Percentiles rank a stretch among this genome's conserved stretches.
These are phyloP conservation scores for Xylaria hypoxylon DNA, from an alignment of 2,329 filamentous ascomycete species.

Conservation along the genomic window DNA sequence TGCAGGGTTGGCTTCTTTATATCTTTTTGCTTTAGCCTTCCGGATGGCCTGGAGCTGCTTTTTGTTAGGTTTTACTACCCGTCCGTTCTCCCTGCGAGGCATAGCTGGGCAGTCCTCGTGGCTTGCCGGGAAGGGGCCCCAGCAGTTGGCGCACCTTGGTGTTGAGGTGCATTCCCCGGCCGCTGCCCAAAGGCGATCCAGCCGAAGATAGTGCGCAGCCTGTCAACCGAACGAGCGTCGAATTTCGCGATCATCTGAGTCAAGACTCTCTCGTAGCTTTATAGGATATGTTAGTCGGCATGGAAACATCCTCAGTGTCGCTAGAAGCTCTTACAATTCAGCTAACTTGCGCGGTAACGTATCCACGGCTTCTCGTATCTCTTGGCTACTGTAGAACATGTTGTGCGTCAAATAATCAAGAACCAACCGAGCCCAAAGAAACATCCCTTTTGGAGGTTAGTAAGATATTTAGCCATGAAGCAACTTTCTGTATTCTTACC, in stretches of 20 bases:
- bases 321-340: conserved; percentile 16
- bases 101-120: too few relatives aligned
- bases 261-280: conserved; percentile 24
- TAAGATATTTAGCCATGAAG: neutral
- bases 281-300: neutral
- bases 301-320: neutral
- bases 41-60: too few relatives aligned
- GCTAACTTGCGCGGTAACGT: conserved; percentile 12
- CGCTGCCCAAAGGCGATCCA: conserved; percentile 28
- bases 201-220: conserved; percentile 21
- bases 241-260: conserved; percentile 23
- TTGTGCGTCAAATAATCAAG: conserved; percentile 25
- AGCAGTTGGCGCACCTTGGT: too few relatives aligned
- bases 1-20: too few relatives aligned
- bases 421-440: conserved; percentile 26
- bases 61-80: too few relatives aligned
- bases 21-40: too few relatives aligned
- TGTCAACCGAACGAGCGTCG: conserved; percentile 17
- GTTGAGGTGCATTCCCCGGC: too few relatives aligned
- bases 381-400: conserved; percentile 19
- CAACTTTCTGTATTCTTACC: neutral
- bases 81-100: too few relatives aligned
- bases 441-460: conserved; percentile 24
- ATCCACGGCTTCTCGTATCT: conserved; percentile 16
- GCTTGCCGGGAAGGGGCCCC: too few relatives aligned